Evolutionary conservation across 2,329 filamentous ascomycete genomes (phyloP).

Genomic region (Mycosphaerella sp.): DNA sequence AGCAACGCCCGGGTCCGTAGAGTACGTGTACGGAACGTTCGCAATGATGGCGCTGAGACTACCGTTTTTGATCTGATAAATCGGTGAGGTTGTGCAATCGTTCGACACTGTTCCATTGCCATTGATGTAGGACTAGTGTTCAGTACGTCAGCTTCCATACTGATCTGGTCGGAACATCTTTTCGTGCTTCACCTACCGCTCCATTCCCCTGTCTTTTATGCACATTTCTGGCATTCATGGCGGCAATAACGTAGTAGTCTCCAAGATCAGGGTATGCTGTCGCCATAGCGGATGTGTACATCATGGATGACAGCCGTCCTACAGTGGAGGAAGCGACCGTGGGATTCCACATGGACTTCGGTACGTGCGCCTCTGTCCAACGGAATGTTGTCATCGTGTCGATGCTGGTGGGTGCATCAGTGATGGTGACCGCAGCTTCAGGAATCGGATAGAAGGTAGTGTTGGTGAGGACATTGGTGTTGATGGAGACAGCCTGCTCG

Average conservation of each 20-base stretch:
- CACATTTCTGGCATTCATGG: slow-evolving; percentile 5
- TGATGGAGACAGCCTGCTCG: slow-evolving; percentile 28
- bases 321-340: slow-evolving; percentile 1
- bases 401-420: slow-evolving; percentile 29
- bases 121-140: slow-evolving; percentile 21
- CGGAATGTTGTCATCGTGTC: slow-evolving; percentile 27
- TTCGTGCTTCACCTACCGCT: slow-evolving; percentile 3
- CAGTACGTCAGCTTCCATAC: background rate
- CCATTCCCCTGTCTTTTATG: slow-evolving; percentile 10
- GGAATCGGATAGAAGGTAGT: slow-evolving; percentile 29
- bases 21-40: slow-evolving; percentile 27
- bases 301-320: background rate
- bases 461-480: slow-evolving; percentile 26
- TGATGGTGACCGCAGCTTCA: slow-evolving; percentile 25
- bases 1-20: slow-evolving; percentile 22
- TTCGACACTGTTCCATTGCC: slow-evolving; percentile 29
- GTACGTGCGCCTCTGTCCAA: slow-evolving; percentile 22
- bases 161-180: background rate
- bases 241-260: slow-evolving; percentile 9
- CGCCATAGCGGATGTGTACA: background rate
- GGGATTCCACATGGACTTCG: slow-evolving; percentile 3
- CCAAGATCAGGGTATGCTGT: slow-evolving; percentile 5
- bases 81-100: slow-evolving; percentile 28
- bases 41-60: slow-evolving; percentile 26
- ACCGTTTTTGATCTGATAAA: slow-evolving; percentile 28